Evolutionary conservation across 2,329 filamentous ascomycete species (phyloP).

Genomic region (Cladophialophora bantiana): DNA sequence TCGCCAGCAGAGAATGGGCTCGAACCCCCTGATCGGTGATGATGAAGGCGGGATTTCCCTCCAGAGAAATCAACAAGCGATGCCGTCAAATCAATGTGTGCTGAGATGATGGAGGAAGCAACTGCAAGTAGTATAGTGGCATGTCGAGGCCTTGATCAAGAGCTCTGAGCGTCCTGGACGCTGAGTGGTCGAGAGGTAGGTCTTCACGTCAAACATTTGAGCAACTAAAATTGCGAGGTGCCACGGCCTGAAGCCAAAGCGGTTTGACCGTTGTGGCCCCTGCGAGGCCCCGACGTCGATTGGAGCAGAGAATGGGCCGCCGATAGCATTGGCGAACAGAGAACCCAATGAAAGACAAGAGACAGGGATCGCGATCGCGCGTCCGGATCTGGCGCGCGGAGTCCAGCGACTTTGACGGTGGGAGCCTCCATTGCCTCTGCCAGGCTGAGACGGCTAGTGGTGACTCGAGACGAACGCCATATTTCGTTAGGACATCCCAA

Average conservation of each 20-base stretch:
- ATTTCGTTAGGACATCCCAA: conserved; percentile 18
- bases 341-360: conserved; percentile 14
- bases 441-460: conserved; percentile 33
- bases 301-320: conserved; percentile 19
- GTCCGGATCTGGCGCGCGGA: conserved; percentile 29
- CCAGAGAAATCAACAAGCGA: conserved; percentile 6
- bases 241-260: conserved; percentile 33
- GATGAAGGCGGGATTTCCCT: conserved; percentile 2
- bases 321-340: conserved; percentile 22
- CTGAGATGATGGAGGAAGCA: conserved; percentile 3
- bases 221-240: conserved; percentile 35
- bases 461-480: conserved; percentile 30
- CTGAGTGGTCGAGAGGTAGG: conserved; percentile 24
- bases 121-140: neutral
- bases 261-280: conserved; percentile 37
- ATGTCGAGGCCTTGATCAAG: conserved; percentile 18
- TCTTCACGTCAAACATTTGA: conserved; percentile 38
- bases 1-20: neutral
- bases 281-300: conserved; percentile 18
- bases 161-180: conserved; percentile 3
- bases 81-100: conserved; percentile 3
- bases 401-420: conserved; percentile 12
- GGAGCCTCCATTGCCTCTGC: conserved; percentile 4
- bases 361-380: conserved; percentile 27
- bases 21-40: neutral